Conservation (phyloP, 2,329 filamentous ascomycete genomes). For the Calonectria naviculata region DNA sequence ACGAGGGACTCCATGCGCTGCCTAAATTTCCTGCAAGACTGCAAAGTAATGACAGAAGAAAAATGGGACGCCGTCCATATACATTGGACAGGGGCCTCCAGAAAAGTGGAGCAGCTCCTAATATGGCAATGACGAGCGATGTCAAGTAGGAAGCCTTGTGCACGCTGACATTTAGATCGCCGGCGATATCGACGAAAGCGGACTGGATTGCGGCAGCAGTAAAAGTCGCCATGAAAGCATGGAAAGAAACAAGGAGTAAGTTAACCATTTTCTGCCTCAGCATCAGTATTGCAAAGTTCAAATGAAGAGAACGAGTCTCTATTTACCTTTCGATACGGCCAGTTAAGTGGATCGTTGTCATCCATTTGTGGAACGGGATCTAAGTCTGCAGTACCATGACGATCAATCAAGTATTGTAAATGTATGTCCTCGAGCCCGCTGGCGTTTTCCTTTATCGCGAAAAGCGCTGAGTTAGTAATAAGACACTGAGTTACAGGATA, state of each 20-base stretch:
- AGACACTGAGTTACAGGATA: not conserved
- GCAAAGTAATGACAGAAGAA: conserved; percentile 59
- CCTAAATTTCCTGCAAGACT: conserved; percentile 61
- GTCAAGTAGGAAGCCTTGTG: conserved; percentile 64
- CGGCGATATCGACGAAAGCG: conserved; percentile 63
- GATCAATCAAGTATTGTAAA: not conserved
- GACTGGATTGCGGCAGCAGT: conserved; percentile 64
- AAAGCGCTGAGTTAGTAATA: not conserved
- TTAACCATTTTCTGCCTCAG: conserved; percentile 59
- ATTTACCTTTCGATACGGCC: not conserved
- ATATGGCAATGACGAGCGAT: conserved; percentile 30
- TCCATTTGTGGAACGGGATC: not conserved
- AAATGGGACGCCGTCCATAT: conserved; percentile 65
- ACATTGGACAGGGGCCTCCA: conserved; percentile 66
- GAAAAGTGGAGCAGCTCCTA: conserved; percentile 53
- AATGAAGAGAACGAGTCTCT: no score
- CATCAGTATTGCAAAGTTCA: not conserved
- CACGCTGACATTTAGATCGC: conserved; percentile 60
- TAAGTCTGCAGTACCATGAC: not conserved
- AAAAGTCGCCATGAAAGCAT: conserved; percentile 67
- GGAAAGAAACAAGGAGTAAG: conserved; percentile 64
- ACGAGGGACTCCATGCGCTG: conserved; percentile 59
- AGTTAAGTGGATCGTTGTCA: not conserved
- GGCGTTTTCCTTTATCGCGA: not conserved
- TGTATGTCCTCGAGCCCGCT: not conserved